Percentiles rank a stretch among this genome's conserved stretches.
Evolutionary conservation across 371 early-diverging fungal genomes (phyloP).

Genomic region (Dichotomocladium elegans): DNA sequence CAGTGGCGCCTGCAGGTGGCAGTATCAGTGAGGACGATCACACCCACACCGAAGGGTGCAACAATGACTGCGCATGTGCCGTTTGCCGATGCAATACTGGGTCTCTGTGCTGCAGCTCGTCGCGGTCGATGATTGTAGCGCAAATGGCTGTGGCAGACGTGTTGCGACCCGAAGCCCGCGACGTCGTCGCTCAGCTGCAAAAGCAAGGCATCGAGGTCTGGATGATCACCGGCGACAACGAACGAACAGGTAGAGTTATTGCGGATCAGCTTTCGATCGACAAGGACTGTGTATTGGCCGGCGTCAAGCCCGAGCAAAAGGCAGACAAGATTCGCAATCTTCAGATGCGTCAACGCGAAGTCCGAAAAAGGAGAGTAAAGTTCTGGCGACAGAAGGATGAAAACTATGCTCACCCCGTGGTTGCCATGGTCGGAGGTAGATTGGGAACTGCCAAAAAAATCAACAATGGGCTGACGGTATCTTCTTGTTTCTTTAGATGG

Average conservation of each 20-base stretch:
- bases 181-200: constrained; percentile 39
- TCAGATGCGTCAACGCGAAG: constrained; percentile 34
- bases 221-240: constrained; percentile 75
- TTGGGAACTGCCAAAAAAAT: neutral
- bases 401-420: constrained; percentile 27
- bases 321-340: constrained; percentile 60
- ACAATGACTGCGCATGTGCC: constrained; percentile 43
- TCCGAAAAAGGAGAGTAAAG: constrained; percentile 16
- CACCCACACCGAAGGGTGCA: constrained; percentile 27
- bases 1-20: constrained; percentile 42
- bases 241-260: constrained; percentile 53
- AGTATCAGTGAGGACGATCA: constrained; percentile 13
- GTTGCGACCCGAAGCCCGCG: constrained; percentile 49
- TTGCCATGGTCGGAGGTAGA: constrained; percentile 58
- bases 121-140: constrained; percentile 43
- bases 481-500: constrained; percentile 65
- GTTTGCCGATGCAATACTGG: constrained; percentile 43
- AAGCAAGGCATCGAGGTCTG: constrained; percentile 57
- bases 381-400: constrained; percentile 3
- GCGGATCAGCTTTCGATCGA: constrained; percentile 59
- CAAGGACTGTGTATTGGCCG: constrained; percentile 46
- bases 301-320: constrained; percentile 66
- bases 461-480: neutral
- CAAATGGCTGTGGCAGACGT: constrained; percentile 57
- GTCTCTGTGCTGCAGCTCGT: constrained; percentile 32